Evolutionary conservation across 495 filamentous ascomycete genomes (phyloP).

Genomic region (Podospora anserina): DNA sequence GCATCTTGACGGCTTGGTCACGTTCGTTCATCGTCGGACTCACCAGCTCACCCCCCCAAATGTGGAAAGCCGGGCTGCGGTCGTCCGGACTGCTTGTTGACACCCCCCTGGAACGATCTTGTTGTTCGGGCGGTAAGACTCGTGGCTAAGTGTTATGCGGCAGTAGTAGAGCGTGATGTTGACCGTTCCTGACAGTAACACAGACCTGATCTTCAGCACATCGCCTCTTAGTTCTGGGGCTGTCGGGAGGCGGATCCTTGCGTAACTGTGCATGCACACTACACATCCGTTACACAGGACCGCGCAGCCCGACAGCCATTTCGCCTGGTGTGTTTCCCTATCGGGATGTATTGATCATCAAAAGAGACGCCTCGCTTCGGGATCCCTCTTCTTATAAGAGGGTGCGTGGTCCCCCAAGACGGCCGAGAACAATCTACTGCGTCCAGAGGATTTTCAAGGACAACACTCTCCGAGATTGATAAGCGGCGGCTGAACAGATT

Average conservation of each 20-base stretch:
- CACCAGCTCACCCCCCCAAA: neutral
- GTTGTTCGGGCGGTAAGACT: no score
- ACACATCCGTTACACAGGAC: neutral
- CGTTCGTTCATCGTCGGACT: neutral
- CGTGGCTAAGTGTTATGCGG: no score
- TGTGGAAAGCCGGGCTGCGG: neutral
- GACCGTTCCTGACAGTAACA: neutral
- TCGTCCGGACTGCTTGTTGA: neutral
- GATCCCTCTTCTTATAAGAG: neutral
- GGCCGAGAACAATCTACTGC: neutral
- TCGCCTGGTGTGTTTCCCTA: neutral
- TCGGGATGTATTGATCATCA: neutral
- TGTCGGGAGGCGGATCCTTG: conserved; percentile 2
- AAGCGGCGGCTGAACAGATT: neutral
- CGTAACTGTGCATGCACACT: neutral
- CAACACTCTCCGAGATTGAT: neutral
- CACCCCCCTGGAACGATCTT: neutral
- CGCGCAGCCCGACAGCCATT: neutral
- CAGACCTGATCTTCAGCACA: neutral
- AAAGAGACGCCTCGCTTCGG: neutral
- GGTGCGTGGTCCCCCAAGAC: neutral
- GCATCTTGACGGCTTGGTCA: neutral
- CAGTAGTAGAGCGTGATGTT: neutral
- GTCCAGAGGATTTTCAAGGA: neutral
- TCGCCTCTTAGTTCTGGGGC: neutral